Base-by-base conservation (phyloP, 306 rosid genomes). In the Luffa aegyptiaca region DNA sequence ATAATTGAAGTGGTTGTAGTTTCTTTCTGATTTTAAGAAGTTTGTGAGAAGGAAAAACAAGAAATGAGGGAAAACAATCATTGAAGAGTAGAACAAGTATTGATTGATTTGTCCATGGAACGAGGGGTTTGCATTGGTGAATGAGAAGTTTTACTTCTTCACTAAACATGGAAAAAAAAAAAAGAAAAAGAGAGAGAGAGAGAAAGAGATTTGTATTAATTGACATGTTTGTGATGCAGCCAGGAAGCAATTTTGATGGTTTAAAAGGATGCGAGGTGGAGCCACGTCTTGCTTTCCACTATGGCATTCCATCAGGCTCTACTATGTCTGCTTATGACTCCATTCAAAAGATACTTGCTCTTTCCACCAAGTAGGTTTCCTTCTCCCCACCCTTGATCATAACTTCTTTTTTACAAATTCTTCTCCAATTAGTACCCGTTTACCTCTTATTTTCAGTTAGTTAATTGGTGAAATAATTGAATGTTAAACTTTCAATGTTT, bases 251-350 rank as follows among this genome's bases (percentile, higher is more conserved):
- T 18, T 26, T 53, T 58, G 85, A 84, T 51, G 74, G 85, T 59
- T 79, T 87, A n/a, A 91, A 87, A 84, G 84, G 75, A 51, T 79
- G 78, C 51, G 92, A 87, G 75, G 88, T 91, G 33, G 93, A 89
- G 42, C 93, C 89, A 55, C 81, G 84, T 13, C 59, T 88, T 76
- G 81, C 86, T 41, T 91, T 88, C 83, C 98, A 93, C 78, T 79
- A 89, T 75, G 98, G 98, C 75, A 59, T 93, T 44, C 98, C 98
- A 51, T 88, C 85, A 1, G 75, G 87, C 26, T 90, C 87, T 80
- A 74, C 82, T 72, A 81, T 74, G 55, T 86, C 91, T 62, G 92
- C 96, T 76, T 91, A 84, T 88, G 93, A 92, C 83, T 69, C 89
- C 18, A 81, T 84, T 57, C 93, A 91, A 45, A 90, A 84, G 81